Evolutionary conservation across 305 asterid genomes (phyloP), one percentile per base, ranked within the genome.

Genomic region (Fraxinus albicans): DNA sequence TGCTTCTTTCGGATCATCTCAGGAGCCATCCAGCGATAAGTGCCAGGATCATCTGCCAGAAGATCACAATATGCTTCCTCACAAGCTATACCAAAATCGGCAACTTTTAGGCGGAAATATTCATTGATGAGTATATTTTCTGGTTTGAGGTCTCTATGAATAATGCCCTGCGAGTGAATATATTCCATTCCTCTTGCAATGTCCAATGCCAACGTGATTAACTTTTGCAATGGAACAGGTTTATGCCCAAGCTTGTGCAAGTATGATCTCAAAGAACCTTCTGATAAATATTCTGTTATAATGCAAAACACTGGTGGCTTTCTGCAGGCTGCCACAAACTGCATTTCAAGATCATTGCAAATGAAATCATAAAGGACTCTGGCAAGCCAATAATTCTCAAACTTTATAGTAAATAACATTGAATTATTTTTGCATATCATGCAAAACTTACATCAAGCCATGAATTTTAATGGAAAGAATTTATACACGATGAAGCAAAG

Each of bases 21-120:
- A 0, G 99, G 99, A 29, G 99, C 99, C 99, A 96, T 96, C 99
- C 99, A 96, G 31, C 98, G 92, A 77, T 90, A 94, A 25, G 98
- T 93, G 25, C 97, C 97, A 0, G 94, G 94, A 73, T 93, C 98
- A 70, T 94, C 97, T 3, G 92, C 87, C 76, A 94, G 84, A 60
- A 89, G 89, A 87, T 94, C 97, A 84, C 97, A 92, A 25, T 83
- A 80, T 1, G 89, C 94, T 82, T 90, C 95, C 85, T 94, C 94
- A 36, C 98, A 94, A 74, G 97, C 97, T 77, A 92, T 94, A 44
- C 98, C 98, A 44, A 94, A 93, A 81, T 94, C 98, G 7, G 98
- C 97, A 79, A 94, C 82, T 88, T 93, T 93, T 42, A 93, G 83
- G 76, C 85, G 93, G 53, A 92, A 92, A 88, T 93, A 91, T 70